These are phyloP conservation scores for Neoboletus subvelutipes DNA, from an alignment of 768 basidiomycete species.

Conservation along the genomic window DNA sequence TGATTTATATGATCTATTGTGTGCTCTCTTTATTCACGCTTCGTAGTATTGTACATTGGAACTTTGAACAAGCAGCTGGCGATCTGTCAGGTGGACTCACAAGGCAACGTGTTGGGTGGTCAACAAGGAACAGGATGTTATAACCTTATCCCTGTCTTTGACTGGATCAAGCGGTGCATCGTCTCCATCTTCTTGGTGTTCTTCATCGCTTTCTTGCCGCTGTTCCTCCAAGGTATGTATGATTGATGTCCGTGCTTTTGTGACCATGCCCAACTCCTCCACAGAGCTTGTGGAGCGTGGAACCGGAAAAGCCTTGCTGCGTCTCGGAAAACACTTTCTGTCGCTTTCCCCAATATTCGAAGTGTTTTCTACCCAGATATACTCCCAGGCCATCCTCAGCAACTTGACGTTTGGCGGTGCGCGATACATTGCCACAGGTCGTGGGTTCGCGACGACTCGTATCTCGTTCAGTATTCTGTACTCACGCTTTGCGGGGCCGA, in stretches of 20 bases:
- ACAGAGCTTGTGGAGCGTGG: conserved; percentile 94
- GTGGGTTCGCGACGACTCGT: conserved; percentile 97
- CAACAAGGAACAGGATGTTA: conserved; percentile 83
- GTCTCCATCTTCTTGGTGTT: conserved; percentile 98
- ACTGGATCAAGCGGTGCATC: conserved; percentile 97
- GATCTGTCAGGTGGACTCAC: conserved; percentile 84
- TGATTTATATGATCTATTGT: conserved; percentile 19
- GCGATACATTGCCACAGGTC: conserved; percentile 97
- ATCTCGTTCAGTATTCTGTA: conserved; percentile 96
- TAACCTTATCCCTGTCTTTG: conserved; percentile 93
- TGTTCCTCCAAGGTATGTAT: conserved; percentile 87
- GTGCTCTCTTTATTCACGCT: conserved; percentile 8
- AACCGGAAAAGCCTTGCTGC: conserved; percentile 90
- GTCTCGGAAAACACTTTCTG: conserved; percentile 94
- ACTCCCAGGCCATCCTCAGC: conserved; percentile 94
- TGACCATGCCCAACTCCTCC: conserved; percentile 3
- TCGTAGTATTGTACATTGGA: conserved; percentile 85
- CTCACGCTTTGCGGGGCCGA: conserved; percentile 98
- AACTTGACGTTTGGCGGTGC: conserved; percentile 98
- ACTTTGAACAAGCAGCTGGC: conserved; percentile 92
- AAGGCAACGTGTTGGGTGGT: conserved; percentile 74
- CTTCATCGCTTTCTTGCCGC: conserved; percentile 94
- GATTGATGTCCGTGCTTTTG: not conserved
- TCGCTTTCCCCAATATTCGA: conserved; percentile 98
- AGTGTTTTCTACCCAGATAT: conserved; percentile 98